phyloP scores from a whole-genome alignment of 208 protist genomes.

The Novymonas esmeraldas region DNA sequence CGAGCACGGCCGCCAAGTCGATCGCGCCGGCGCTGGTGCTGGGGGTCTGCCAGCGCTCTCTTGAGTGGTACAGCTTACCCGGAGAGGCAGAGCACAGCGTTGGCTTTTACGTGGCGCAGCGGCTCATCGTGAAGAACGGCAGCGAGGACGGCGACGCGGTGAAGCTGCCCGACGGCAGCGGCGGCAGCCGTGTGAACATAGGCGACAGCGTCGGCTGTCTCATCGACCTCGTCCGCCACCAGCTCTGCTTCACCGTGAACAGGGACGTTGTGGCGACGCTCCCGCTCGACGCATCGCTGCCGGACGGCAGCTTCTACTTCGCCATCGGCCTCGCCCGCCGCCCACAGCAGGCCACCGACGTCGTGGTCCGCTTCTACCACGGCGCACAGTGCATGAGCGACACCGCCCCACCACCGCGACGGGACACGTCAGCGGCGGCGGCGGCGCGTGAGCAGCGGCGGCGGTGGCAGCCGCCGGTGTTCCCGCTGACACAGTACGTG shows the following conservation, averaged over 20 bases:
- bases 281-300: constrained; percentile 22
- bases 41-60: constrained; percentile 49
- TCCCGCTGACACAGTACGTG: constrained; percentile 18
- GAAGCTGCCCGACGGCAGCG: constrained; percentile 27
- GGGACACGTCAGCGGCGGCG: too few species aligned
- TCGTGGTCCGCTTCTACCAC: constrained; percentile 56
- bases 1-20: not conserved
- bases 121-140: constrained; percentile 66
- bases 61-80: constrained; percentile 56
- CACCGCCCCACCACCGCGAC: not conserved
- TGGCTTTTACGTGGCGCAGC: constrained; percentile 69
- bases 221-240: constrained; percentile 62
- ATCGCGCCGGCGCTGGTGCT: constrained; percentile 46
- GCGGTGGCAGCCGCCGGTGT: constrained; percentile 2
- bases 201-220: constrained; percentile 75
- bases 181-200: constrained; percentile 31
- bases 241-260: constrained; percentile 77
- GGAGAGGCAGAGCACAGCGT: constrained; percentile 69
- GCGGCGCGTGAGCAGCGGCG: too few species aligned
- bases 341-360: constrained; percentile 24
- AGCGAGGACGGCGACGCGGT: constrained; percentile 45
- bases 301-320: constrained; percentile 49
- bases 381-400: constrained; percentile 15
- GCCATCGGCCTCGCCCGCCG: constrained; percentile 64
- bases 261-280: constrained; percentile 28